Evolutionary conservation across 1,139 yeast genomes (phyloP), one percentile per base, ranked within the genome.

Genomic region (Candida sp.): DNA sequence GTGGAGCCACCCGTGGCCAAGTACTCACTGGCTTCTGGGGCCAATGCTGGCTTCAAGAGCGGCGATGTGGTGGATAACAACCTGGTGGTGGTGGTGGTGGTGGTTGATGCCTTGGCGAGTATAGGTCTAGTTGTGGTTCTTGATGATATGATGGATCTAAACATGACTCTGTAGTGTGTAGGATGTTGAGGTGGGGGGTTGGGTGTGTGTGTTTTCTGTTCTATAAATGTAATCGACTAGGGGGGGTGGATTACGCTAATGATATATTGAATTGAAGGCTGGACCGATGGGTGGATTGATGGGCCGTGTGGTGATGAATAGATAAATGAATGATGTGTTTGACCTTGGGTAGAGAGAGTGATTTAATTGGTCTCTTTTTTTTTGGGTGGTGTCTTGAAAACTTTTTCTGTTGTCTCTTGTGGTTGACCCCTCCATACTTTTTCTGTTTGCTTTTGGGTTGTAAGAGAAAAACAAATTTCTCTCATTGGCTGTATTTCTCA

Each of bases 1-100:
- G 72, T 65, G 8, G 81, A 75, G 9, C 81, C 80, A 22, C 73
- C 82, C 26, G 82, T 77, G 56, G 78, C 66, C 54, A 75, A 69
- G 59, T 77, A 77, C 54, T 69, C 72, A 12, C 70, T 67, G 27
- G 55, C 41, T 46, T 56, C 59, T 17, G 54, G 52, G n/a, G 72
- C 62, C 30, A 63, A 62, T 17, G 77, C 76, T 32, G 81, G 80
- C 56, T 73, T 75, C 51, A 64, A 55, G 41, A 68, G 57, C 49
- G 59, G 66, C 48, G 68, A 30, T 5, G 55, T 45, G 17, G 59
- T 49, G 4, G 59, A 56, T 44, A 56, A 47, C 22, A 50, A 46
- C 35, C 57, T 51, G 7, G 38, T 30, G 45, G 45, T 42, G 12
- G 9, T 11, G 4, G 17, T 51, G 7, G 38, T 30, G 45, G 45